Conservation (phyloP, 2,329 filamentous ascomycete genomes). For the Chrysosporium queenslandicum region DNA sequence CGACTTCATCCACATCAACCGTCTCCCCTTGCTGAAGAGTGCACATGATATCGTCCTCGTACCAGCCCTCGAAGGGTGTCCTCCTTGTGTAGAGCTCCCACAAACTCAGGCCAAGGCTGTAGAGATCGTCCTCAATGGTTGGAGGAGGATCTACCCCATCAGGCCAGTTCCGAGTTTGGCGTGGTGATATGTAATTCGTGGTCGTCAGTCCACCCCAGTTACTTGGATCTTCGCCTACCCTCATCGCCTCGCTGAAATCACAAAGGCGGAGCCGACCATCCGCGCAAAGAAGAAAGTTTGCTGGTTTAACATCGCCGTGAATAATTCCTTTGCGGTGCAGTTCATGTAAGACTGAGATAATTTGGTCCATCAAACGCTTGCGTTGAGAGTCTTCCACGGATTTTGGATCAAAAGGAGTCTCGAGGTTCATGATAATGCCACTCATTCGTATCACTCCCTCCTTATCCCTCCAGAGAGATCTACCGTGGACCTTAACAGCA, state of each 20-base stretch:
- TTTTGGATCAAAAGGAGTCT: constrained; percentile 15
- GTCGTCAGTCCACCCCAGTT: constrained; percentile 11
- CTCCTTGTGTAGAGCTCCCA: constrained; percentile 13
- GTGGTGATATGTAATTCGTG: constrained; percentile 13
- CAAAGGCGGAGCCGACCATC: constrained; percentile 12
- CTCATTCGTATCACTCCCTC: constrained; percentile 7
- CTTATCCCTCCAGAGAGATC: constrained; percentile 10
- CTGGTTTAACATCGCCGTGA: constrained; percentile 14
- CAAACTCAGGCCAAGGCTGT: constrained; percentile 10
- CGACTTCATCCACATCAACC: constrained; percentile 13
- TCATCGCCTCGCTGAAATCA: constrained; percentile 11
- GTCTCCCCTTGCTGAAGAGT: constrained; percentile 12
- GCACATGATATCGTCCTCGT: constrained; percentile 13
- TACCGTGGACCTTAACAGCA: constrained; percentile 11
- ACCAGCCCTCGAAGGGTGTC: constrained; percentile 12
- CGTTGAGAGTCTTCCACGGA: constrained; percentile 5
- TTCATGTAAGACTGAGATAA: constrained; percentile 6
- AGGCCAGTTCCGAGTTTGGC: constrained; percentile 12
- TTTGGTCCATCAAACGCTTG: constrained; percentile 9
- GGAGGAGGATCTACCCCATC: constrained; percentile 12
- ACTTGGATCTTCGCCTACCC: constrained; percentile 10
- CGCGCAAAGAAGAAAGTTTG: constrained; percentile 11
- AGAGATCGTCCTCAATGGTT: constrained; percentile 13
- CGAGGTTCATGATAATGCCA: constrained; percentile 11
- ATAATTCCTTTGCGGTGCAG: constrained; percentile 12